Evolutionary conservation across 768 basidiomycete species (phyloP), one percentile per base, ranked within the genome.

Genomic region (Brasilioporus rufonigricans): DNA sequence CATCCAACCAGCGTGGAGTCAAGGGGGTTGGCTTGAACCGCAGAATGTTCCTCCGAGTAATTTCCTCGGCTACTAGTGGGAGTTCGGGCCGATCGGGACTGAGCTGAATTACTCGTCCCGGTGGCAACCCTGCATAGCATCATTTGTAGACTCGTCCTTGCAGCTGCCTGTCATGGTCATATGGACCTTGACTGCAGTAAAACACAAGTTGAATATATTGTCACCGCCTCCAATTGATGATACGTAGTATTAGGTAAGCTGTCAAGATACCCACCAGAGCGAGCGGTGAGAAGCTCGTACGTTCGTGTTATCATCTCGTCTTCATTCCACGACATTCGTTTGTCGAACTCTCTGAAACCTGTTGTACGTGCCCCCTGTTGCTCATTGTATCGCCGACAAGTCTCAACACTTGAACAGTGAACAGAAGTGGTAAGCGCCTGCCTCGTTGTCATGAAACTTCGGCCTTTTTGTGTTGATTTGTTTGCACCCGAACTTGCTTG

Each of bases 391-490:
- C n/a, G 14, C 24, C 24, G 32, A 31, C n/a, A 5, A 8, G 33
- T 45, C 36, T 40, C 36, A 54, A 16, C 41, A 5, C 11, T 24
- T 4, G 39, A 8, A 32, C n/a, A 9, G n/a, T 40, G 13, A 12
- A 23, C 36, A 38, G n/a, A 21, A 18, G 18, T 45, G 45, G 53
- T 53, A 59, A 69, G 64, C 62, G 63, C 58, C 14, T 18, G 16
- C 46, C 45, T 58, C 52, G 61, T 57, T 40, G 52, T 55, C 63
- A 48, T 57, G 59, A 62, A 62, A 58, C 60, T 38, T 26, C 18
- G 40, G 33, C 8, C 32, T 21, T 54, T 48, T 64, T 72, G 71
- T 72, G 11, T 72, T 70, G 70, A 65, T 60, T 41, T 70, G 62
- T 70, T 70, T 70, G 51, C 56, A 43, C 45, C 52, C 39, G 46